Conservation (phyloP, 495 filamentous ascomycete genomes). For the Neurospora cerealis region DNA sequence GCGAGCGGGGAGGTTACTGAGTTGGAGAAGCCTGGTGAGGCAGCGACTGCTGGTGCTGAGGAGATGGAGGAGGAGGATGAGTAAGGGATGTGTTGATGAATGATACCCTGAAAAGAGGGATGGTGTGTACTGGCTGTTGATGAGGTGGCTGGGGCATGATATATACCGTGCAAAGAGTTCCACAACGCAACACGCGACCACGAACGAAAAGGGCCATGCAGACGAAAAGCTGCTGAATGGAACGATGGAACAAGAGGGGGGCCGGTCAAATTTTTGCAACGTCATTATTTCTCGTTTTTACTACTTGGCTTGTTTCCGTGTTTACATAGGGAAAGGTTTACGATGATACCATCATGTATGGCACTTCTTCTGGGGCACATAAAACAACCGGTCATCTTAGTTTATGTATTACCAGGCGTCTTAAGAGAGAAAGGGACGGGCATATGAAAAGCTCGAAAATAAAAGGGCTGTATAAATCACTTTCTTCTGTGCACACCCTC, state of each 20-base stretch:
- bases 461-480: background rate
- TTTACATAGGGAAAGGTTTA: background rate
- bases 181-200: background rate
- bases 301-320: background rate
- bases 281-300: background rate
- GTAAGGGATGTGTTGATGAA: background rate
- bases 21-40: constrained; percentile 43
- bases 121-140: background rate
- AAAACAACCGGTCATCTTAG: background rate
- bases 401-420: background rate
- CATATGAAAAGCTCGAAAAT: background rate
- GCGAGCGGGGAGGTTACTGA: constrained; percentile 49
- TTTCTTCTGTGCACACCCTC: background rate
- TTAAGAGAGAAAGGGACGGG: background rate
- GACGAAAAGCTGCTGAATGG: background rate
- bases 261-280: background rate
- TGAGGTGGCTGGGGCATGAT: background rate
- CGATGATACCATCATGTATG: background rate
- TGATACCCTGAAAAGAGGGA: no score
- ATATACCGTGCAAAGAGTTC: no score
- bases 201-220: background rate
- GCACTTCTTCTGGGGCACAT: background rate
- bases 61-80: constrained; percentile 17
- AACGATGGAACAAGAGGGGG: background rate
- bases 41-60: constrained; percentile 19